Percentiles rank a stretch among this genome's conserved stretches.
These are phyloP conservation scores for Protomyces inouyei DNA, from an alignment of 1,139 yeast species.

Conservation along the genomic window DNA sequence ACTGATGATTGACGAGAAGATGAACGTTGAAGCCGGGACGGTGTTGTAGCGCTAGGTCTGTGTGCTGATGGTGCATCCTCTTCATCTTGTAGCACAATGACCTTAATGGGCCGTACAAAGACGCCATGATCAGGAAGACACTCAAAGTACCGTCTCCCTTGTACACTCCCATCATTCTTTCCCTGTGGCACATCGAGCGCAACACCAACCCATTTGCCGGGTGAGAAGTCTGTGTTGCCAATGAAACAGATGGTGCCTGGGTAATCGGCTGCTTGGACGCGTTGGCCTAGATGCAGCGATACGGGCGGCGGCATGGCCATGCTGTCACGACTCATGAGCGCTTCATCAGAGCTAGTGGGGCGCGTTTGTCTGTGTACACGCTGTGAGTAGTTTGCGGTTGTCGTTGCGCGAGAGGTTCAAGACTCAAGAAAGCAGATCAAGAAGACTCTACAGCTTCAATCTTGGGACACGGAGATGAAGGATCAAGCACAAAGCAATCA, in stretches of 20 bases:
- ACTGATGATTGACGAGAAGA: background rate
- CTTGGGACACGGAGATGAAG: background rate
- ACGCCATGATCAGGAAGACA: conserved; percentile 53
- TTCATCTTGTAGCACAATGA: background rate
- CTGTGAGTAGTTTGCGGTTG: background rate
- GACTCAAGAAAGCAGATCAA: no score
- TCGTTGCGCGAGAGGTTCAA: background rate
- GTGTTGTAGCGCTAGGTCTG: background rate
- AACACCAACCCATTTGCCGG: conserved; percentile 64
- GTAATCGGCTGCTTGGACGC: conserved; percentile 15
- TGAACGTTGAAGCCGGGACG: background rate
- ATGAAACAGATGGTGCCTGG: conserved; percentile 31
- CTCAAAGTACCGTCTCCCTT: conserved; percentile 59
- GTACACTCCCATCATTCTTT: conserved; percentile 71
- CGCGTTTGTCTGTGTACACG: background rate
- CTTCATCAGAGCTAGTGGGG: background rate
- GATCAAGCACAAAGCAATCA: background rate
- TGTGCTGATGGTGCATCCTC: background rate
- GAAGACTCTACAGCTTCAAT: background rate
- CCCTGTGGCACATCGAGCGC: conserved; percentile 61
- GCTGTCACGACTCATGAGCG: background rate
- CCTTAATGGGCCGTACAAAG: conserved; percentile 35
- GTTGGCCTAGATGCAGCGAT: background rate
- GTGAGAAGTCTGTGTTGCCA: conserved; percentile 32
- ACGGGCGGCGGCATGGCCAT: background rate